Percentiles rank a stretch among this genome's conserved stretches.
Evolutionary conservation across 228 moss, liverwort and hornwort species (phyloP).

Genomic region (Sphagnum magellanicum): DNA sequence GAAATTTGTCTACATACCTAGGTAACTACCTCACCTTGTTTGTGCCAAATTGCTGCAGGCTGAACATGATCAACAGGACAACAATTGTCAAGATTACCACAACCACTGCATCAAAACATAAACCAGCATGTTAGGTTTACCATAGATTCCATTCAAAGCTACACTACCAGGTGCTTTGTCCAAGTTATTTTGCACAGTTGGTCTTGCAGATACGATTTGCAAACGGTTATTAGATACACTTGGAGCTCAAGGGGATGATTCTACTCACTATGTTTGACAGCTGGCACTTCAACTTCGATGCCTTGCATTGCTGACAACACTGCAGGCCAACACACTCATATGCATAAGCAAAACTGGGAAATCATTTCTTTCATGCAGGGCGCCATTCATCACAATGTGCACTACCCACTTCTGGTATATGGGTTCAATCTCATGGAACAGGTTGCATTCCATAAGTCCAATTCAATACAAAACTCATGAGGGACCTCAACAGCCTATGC

Average conservation of each 20-base stretch:
- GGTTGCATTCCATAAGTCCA: too few relatives aligned
- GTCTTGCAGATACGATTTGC: too few relatives aligned
- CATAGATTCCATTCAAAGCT: too few relatives aligned
- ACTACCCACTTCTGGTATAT: too few relatives aligned
- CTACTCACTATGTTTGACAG: conserved; percentile 17
- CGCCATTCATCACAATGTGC: too few relatives aligned
- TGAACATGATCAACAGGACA: conserved; percentile 49
- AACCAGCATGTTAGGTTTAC: neutral
- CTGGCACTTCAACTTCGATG: conserved; percentile 36
- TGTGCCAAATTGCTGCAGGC: conserved; percentile 60
- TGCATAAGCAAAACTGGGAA: neutral
- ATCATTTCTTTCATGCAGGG: neutral
- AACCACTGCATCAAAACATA: conserved; percentile 24
- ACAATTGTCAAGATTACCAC: conserved; percentile 47
- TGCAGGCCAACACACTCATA: conserved; percentile 18
- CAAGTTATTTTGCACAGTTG: too few relatives aligned
- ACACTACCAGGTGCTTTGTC: too few relatives aligned
- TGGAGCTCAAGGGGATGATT: too few relatives aligned
- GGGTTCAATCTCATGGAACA: too few relatives aligned
- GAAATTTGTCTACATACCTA: neutral
- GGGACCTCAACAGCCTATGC: too few relatives aligned
- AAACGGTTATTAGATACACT: too few relatives aligned
- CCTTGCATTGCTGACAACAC: conserved; percentile 71
- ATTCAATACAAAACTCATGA: too few relatives aligned
- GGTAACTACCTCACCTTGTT: conserved; percentile 17